Conservation (phyloP, 768 basidiomycete genomes). For the Mycena epipterygia region DNA sequence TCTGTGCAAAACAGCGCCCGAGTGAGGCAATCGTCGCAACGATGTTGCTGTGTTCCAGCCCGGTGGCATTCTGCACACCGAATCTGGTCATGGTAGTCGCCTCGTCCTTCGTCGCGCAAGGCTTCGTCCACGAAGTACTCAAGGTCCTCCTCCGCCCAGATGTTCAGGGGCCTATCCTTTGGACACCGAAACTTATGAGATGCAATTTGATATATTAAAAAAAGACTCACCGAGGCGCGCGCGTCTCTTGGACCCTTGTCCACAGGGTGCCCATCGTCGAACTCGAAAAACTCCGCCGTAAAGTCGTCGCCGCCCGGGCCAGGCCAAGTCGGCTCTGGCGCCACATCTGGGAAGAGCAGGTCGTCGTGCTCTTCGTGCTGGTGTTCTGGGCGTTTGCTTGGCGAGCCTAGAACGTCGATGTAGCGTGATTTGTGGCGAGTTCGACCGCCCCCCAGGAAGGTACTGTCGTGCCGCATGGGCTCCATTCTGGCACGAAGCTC, state of each 20-base stretch:
- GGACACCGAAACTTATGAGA: no score
- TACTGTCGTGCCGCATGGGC: not conserved
- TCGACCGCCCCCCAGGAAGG: not conserved
- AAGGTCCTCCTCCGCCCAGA: not conserved
- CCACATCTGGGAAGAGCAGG: no score
- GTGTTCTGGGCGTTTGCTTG: not conserved
- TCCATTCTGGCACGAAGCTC: not conserved
- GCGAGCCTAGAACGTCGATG: not conserved
- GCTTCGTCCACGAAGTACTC: not conserved
- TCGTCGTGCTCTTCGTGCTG: no score
- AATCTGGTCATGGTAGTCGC: not conserved
- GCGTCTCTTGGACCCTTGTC: no score
- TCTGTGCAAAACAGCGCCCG: not conserved
- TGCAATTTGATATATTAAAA: no score
- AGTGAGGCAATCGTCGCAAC: slow-evolving; percentile 9
- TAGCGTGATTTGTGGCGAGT: not conserved
- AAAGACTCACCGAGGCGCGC: no score
- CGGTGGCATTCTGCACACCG: not conserved
- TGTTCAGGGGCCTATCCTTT: not conserved
- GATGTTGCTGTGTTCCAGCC: not conserved
- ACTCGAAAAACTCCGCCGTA: no score
- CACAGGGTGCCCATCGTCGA: no score
- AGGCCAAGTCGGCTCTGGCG: no score
- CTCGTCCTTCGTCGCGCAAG: not conserved
- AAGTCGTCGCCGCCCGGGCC: no score